phyloP scores from a whole-genome alignment of 2,329 filamentous ascomycete species.

The Fusarium coffeatum region DNA sequence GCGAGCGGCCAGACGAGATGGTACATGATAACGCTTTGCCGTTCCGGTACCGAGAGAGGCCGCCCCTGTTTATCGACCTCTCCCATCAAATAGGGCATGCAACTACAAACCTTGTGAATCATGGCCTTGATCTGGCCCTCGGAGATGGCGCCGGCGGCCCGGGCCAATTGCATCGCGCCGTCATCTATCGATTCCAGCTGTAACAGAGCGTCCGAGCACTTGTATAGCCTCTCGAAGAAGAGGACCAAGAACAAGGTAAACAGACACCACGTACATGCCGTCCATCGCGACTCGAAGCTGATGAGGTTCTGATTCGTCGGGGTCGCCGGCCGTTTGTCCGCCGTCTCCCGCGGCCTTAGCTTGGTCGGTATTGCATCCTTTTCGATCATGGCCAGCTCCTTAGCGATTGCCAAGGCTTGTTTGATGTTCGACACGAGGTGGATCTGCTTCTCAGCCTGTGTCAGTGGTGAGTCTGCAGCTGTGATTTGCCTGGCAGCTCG shows the following conservation, averaged over 20 bases:
- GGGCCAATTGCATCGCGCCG: constrained; percentile 10
- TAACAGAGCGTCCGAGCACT: constrained; percentile 9
- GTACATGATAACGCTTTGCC: constrained; percentile 27
- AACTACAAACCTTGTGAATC: constrained; percentile 6
- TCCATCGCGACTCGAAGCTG: constrained; percentile 21
- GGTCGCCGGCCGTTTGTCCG: constrained; percentile 14
- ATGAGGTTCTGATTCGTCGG: constrained; percentile 1
- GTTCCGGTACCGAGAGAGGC: constrained; percentile 18
- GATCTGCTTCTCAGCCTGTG: neutral
- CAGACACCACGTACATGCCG: constrained; percentile 14
- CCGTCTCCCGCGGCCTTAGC: constrained; percentile 12
- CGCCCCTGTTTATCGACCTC: constrained; percentile 24
- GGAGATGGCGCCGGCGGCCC: constrained; percentile 1
- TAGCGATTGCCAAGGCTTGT: constrained; percentile 24
- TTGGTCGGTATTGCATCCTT: constrained; percentile 7
- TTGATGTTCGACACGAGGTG: constrained; percentile 16
- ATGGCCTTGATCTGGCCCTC: constrained; percentile 11
- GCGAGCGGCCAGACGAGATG: constrained; percentile 30
- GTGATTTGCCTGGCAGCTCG: constrained; percentile 21
- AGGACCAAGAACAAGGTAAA: constrained; percentile 14
- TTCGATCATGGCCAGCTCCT: constrained; percentile 12
- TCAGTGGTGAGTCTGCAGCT: neutral
- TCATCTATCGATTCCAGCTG: neutral
- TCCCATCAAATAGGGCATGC: constrained; percentile 23
- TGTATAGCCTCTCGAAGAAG: constrained; percentile 20